These are phyloP conservation scores for Aspergillus uvarum DNA, from an alignment of 2,329 filamentous ascomycete species.

Conservation along the genomic window DNA sequence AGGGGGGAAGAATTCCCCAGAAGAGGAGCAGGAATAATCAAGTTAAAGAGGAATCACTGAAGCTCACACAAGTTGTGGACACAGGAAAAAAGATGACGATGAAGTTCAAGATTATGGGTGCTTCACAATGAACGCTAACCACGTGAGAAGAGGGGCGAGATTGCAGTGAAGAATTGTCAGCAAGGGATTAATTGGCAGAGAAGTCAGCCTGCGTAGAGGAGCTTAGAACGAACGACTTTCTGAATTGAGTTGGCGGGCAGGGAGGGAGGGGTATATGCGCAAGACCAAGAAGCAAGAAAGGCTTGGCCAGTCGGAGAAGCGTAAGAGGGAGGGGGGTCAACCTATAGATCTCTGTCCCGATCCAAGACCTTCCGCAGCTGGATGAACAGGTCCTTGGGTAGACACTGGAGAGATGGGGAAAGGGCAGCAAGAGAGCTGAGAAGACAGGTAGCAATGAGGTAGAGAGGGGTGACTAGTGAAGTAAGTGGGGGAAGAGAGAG, in stretches of 20 bases:
- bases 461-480: slow-evolving; percentile 1
- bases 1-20: slow-evolving; percentile 13
- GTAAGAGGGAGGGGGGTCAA: slow-evolving; percentile 17
- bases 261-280: slow-evolving; percentile 11
- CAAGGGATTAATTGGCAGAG: slow-evolving; percentile 12
- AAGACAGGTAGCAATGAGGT: neutral
- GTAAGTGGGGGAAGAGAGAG: neutral
- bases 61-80: slow-evolving; percentile 10
- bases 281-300: slow-evolving; percentile 17
- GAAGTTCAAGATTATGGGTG: slow-evolving; percentile 5
- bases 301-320: slow-evolving; percentile 33
- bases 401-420: neutral
- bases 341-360: neutral
- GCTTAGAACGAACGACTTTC: slow-evolving; percentile 2
- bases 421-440: neutral
- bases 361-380: neutral
- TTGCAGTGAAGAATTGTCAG: slow-evolving; percentile 15
- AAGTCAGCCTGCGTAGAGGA: slow-evolving; percentile 9
- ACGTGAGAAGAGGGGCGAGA: slow-evolving; percentile 17
- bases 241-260: slow-evolving; percentile 14
- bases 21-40: slow-evolving; percentile 8
- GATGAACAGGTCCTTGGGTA: neutral
- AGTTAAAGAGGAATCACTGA: slow-evolving; percentile 3
- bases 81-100: neutral
- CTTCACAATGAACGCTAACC: slow-evolving; percentile 16